These are phyloP conservation scores for Pythium aquatile DNA, from an alignment of 352 stramenopile genomes.

Conservation along the genomic window DNA sequence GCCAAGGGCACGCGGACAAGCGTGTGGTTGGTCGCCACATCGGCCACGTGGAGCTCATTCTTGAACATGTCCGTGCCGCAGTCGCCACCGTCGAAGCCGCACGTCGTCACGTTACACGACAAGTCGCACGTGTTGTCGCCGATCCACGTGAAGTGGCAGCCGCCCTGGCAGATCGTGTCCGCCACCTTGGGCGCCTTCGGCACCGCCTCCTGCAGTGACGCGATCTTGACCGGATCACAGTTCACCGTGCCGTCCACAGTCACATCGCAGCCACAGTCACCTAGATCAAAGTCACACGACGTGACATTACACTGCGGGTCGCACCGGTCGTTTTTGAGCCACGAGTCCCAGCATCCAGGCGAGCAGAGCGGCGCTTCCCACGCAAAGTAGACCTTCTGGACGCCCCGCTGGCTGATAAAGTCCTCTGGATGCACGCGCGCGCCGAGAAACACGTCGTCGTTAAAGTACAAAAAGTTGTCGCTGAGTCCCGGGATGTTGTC, in stretches of 20 bases:
- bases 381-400: constrained; percentile 91
- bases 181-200: constrained; percentile 44
- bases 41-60: constrained; percentile 41
- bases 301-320: constrained; percentile 89
- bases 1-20: constrained; percentile 62
- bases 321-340: constrained; percentile 84
- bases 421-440: constrained; percentile 86
- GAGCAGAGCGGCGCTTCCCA: constrained; percentile 93
- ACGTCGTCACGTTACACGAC: constrained; percentile 77
- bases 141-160: constrained; percentile 79
- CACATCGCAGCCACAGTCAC: constrained; percentile 89
- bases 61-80: constrained; percentile 46
- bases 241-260: constrained; percentile 42
- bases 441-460: constrained; percentile 95
- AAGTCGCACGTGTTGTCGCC: constrained; percentile 78
- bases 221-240: constrained; percentile 64
- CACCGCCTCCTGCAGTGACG: constrained; percentile 49
- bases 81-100: constrained; percentile 84
- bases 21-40: constrained; percentile 51
- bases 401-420: constrained; percentile 84
- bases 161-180: constrained; percentile 66
- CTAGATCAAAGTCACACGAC: constrained; percentile 91
- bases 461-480: constrained; percentile 95
- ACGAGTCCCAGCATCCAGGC: constrained; percentile 66
- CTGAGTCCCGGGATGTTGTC: constrained; percentile 92